phyloP scores from a whole-genome alignment of 2,329 filamentous ascomycete genomes.

The Cladosporium sp. region DNA sequence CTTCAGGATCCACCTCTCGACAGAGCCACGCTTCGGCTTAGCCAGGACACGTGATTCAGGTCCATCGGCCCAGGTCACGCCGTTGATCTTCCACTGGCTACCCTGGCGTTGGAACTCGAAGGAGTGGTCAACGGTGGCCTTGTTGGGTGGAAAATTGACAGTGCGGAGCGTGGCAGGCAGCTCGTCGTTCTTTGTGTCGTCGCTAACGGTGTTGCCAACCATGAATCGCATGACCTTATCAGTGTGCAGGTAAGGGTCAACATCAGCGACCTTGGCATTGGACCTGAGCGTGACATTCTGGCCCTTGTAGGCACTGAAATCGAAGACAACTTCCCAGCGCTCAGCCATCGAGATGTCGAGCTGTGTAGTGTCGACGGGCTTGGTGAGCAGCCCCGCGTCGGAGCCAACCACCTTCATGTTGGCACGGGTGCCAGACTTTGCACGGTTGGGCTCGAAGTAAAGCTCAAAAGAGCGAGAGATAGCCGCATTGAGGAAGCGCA shows the following conservation, averaged over 20 bases:
- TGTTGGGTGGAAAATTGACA: conserved; percentile 32
- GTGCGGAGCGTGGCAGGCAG: conserved; percentile 30
- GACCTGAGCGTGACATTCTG: conserved; percentile 37
- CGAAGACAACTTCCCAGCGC: conserved; percentile 55
- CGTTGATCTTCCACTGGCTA: conserved; percentile 50
- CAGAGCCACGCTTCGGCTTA: conserved; percentile 29
- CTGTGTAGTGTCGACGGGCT: conserved; percentile 41
- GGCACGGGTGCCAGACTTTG: conserved; percentile 33
- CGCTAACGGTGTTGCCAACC: conserved; percentile 40
- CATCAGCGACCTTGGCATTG: conserved; percentile 21
- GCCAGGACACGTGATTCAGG: conserved; percentile 31
- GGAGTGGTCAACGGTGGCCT: conserved; percentile 37
- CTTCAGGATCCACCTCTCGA: conserved; percentile 40
- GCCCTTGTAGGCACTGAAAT: conserved; percentile 48
- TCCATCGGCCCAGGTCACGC: conserved; percentile 36
- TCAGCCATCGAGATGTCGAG: conserved; percentile 53
- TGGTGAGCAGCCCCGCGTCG: conserved; percentile 49
- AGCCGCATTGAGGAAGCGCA: conserved; percentile 40
- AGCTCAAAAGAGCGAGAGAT: conserved; percentile 37
- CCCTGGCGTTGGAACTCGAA: conserved; percentile 44
- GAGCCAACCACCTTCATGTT: conserved; percentile 53
- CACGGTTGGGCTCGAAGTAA: conserved; percentile 30
- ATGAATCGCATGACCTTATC: conserved; percentile 47
- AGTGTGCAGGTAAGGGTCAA: conserved; percentile 48
- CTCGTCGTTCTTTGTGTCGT: conserved; percentile 37